These are phyloP conservation scores for Nakazawaea wickerhamii DNA, from an alignment of 805 yeast genomes.

Conservation along the genomic window DNA sequence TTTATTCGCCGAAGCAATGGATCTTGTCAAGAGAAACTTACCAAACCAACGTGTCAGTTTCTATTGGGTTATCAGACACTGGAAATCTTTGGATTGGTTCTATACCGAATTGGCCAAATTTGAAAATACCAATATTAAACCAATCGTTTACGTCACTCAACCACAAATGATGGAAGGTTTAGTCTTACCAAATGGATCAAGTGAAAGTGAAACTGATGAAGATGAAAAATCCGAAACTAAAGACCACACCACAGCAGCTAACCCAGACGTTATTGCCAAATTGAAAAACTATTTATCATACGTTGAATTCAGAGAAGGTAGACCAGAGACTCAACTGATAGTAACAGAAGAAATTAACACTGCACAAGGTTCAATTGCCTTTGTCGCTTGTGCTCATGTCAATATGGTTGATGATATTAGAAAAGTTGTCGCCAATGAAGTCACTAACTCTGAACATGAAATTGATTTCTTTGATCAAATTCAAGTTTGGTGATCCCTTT, in stretches of 20 bases:
- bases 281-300: constrained; percentile 25
- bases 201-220: constrained; percentile 15
- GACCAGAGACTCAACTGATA: constrained; percentile 33
- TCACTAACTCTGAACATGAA: constrained; percentile 13
- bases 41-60: constrained; percentile 36
- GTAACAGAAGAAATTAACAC: constrained; percentile 32
- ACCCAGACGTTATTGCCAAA: constrained; percentile 15
- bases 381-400: constrained; percentile 47
- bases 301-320: constrained; percentile 38
- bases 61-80: constrained; percentile 59
- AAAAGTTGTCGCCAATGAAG: constrained; percentile 18
- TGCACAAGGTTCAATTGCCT: constrained; percentile 35
- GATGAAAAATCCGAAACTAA: constrained; percentile 11
- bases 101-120: constrained; percentile 35
- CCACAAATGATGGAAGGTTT: constrained; percentile 19
- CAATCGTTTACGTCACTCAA: constrained; percentile 37
- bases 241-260: constrained; percentile 3
- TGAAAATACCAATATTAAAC: constrained; percentile 27
- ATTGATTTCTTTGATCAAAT: constrained; percentile 30
- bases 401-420: constrained; percentile 31
- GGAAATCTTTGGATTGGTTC: constrained; percentile 46
- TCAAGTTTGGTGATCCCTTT: constrained; percentile 28
- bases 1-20: constrained; percentile 35
- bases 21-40: constrained; percentile 21
- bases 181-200: constrained; percentile 5